Evolutionary conservation across 306 rosid species (phyloP).

Genomic region (Oxytropis ochrocephala): DNA sequence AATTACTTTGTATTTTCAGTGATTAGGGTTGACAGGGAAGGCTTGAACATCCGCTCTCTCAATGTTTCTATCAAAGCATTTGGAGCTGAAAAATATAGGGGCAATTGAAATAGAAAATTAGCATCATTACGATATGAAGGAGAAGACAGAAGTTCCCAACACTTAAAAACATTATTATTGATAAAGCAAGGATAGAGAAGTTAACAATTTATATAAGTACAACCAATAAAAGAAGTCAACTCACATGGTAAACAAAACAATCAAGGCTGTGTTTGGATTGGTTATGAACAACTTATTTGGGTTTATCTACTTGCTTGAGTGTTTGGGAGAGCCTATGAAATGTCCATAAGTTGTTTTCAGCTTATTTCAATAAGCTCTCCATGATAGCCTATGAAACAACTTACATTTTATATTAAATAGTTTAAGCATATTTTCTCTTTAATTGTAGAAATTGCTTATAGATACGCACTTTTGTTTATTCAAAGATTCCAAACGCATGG

Average conservation of each 20-base stretch:
- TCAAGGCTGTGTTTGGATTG: neutral
- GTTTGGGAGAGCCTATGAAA: too few species aligned
- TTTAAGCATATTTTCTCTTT: too few species aligned
- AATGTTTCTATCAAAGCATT: constrained; percentile 72
- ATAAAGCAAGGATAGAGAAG: constrained; percentile 1
- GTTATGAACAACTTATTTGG: too few species aligned
- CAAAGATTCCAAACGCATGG: neutral
- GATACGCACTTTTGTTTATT: too few species aligned
- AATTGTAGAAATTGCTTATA: too few species aligned
- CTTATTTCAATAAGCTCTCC: too few species aligned
- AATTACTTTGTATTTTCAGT: constrained; percentile 71
- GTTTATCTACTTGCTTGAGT: too few species aligned
- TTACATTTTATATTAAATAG: too few species aligned
- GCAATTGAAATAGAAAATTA: constrained; percentile 17
- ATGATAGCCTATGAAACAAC: too few species aligned
- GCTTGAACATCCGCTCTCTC: constrained; percentile 92
- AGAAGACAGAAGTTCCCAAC: neutral
- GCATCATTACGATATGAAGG: constrained; percentile 3
- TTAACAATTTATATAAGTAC: constrained; percentile 1
- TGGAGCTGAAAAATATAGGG: constrained; percentile 51
- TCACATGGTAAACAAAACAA: neutral
- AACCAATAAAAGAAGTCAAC: neutral
- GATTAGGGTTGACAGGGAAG: constrained; percentile 75
- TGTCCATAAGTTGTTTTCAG: too few species aligned
- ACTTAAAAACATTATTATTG: neutral